These are phyloP conservation scores for Cutaneotrichosporon spelunceum DNA, from an alignment of 1,284 basidiomycete genomes.

Conservation along the genomic window DNA sequence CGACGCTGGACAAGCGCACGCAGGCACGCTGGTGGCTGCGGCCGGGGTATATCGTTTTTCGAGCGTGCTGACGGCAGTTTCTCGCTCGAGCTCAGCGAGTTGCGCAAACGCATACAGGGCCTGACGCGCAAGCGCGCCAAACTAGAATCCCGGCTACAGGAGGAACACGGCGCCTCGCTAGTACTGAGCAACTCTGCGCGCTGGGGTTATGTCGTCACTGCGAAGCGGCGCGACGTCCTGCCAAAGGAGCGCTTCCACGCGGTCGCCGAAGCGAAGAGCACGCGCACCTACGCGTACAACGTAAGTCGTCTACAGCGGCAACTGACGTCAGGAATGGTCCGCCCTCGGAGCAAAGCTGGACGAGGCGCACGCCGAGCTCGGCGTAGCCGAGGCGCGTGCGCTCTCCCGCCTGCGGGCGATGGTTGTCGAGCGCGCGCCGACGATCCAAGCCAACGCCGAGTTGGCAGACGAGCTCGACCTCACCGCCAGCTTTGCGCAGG, in stretches of 20 bases:
- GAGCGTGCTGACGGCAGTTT: constrained; percentile 56
- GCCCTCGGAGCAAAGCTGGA: constrained; percentile 65
- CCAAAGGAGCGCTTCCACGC: constrained; percentile 27
- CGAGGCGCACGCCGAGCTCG: constrained; percentile 59
- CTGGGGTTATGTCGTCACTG: constrained; percentile 17
- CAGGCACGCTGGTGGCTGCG: constrained; percentile 61
- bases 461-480: constrained; percentile 89
- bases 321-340: constrained; percentile 58
- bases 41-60: constrained; percentile 59
- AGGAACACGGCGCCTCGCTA: constrained; percentile 56
- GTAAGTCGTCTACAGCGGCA: constrained; percentile 49
- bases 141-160: constrained; percentile 35
- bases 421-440: constrained; percentile 60
- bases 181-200: constrained; percentile 9
- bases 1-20: constrained; percentile 24
- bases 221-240: constrained; percentile 48
- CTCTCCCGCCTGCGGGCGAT: constrained; percentile 67
- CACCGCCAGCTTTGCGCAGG: constrained; percentile 71
- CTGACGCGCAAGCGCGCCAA: constrained; percentile 29
- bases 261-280: constrained; percentile 21
- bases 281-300: constrained; percentile 64
- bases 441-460: constrained; percentile 69
- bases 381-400: constrained; percentile 63
- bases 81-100: constrained; percentile 58
- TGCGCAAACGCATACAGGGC: constrained; percentile 54